These are phyloP conservation scores for Salix purpurea DNA, from an alignment of 345 rosid genomes.

Conservation along the genomic window DNA sequence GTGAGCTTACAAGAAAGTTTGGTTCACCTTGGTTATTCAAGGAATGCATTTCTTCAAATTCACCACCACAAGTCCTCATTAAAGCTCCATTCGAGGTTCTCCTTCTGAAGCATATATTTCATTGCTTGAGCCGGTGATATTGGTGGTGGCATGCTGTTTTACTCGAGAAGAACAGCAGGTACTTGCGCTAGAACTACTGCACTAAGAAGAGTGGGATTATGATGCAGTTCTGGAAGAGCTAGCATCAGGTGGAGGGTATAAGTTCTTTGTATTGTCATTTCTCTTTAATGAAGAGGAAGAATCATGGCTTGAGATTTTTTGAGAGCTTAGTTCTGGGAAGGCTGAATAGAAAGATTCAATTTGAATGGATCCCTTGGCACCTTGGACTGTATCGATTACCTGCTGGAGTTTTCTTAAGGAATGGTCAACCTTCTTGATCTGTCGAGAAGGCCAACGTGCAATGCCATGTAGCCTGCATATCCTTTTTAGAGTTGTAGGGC, in stretches of 20 bases:
- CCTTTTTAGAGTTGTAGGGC: conserved; percentile 93
- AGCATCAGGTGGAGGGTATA: conserved; percentile 36
- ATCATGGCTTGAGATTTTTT: conserved; percentile 39
- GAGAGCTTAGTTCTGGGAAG: conserved; percentile 79
- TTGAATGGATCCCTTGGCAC: conserved; percentile 69
- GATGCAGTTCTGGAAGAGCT: conserved; percentile 40
- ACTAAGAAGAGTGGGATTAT: conserved; percentile 63
- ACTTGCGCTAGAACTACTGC: conserved; percentile 76
- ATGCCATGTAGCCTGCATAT: conserved; percentile 94
- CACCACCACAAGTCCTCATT: conserved; percentile 44
- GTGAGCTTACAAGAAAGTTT: conserved; percentile 44
- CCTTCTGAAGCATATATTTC: conserved; percentile 17
- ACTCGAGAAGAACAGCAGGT: conserved; percentile 56
- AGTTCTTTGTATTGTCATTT: conserved; percentile 26
- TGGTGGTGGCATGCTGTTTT: conserved; percentile 34
- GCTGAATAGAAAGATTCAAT: conserved; percentile 73
- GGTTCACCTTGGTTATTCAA: conserved; percentile 42
- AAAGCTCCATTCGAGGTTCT: conserved; percentile 35
- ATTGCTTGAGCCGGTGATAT: conserved; percentile 16
- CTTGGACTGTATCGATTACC: conserved; percentile 86
- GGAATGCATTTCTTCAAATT: conserved; percentile 35
- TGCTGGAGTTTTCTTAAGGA: conserved; percentile 82
- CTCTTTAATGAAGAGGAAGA: conserved; percentile 32
- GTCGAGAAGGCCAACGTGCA: conserved; percentile 89
- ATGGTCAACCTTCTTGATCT: conserved; percentile 93